phyloP scores from a whole-genome alignment of 352 stramenopile genomes.

The Thalassiosira mediterranea region DNA sequence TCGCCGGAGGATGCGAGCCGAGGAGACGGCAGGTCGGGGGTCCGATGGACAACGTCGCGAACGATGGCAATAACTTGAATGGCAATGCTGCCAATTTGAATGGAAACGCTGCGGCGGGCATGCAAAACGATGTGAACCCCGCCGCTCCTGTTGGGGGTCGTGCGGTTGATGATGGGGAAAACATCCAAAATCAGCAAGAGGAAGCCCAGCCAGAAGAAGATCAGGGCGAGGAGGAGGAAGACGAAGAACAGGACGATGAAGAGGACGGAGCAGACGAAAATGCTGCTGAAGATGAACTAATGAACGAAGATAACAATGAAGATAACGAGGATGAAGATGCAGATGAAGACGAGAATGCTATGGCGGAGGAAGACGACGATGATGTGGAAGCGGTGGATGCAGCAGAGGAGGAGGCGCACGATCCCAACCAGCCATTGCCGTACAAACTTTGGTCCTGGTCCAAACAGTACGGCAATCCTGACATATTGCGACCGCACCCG shows the following conservation, averaged over 20 bases:
- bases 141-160: neutral
- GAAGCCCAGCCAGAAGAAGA: neutral
- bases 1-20: slow-evolving; percentile 31
- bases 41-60: slow-evolving; percentile 1
- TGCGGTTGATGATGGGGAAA: neutral
- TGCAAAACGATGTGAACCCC: neutral
- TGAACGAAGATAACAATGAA: slow-evolving; percentile 15
- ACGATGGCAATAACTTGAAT: slow-evolving; percentile 9
- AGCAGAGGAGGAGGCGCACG: slow-evolving; percentile 23
- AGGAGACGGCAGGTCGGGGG: too few species aligned
- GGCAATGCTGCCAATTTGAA: slow-evolving; percentile 5
- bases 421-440: slow-evolving; percentile 26
- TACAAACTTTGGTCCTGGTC: slow-evolving; percentile 60
- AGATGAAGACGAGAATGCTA: slow-evolving; percentile 29
- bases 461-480: slow-evolving; percentile 46
- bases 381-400: slow-evolving; percentile 17
- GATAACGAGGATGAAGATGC: slow-evolving; percentile 28
- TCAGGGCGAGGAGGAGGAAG: slow-evolving; percentile 3
- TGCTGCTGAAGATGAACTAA: slow-evolving; percentile 6
- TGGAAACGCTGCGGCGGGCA: neutral
- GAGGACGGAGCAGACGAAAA: slow-evolving; percentile 20
- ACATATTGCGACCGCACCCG: slow-evolving; percentile 43
- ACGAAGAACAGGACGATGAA: slow-evolving; percentile 8
- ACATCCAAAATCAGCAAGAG: neutral
- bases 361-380: slow-evolving; percentile 1